Base-by-base conservation (phyloP, 2,329 filamentous ascomycete species). In the Venturia carpophila region DNA sequence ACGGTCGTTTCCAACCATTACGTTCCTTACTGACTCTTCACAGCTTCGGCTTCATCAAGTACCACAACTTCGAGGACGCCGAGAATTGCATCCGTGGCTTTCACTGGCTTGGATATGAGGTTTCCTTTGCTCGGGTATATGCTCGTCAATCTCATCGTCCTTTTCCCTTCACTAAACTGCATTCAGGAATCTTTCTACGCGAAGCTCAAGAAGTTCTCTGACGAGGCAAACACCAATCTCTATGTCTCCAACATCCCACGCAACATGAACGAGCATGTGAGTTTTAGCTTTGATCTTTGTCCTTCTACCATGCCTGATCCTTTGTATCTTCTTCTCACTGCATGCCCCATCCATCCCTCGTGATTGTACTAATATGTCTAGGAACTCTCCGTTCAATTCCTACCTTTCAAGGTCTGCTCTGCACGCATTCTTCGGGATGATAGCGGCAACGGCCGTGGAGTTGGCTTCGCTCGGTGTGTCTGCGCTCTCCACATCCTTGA, bases 11-110 rank as follows among this genome's bases (percentile, higher is more conserved):
- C 66, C 34, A 34, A 19, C 66, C 1, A 56, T 42, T 39, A 34
- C 15, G 56, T 24, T 10, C 15, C 60, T 55, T 65, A 1, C 19
- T 34, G 27, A 34, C 55, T 45, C 19, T 66, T 61, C 52, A 67
- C 71, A 97, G 94, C 17, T 99, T 97, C 73, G 94, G 94, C 5
- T 99, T 99, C 74, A 93, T 96, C 75, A 96, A 97, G 77, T 99
- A 96, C 75, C 89, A 84, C 75, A 89, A 90, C 70, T 89, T 90
- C 68, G 87, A 88, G 65, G 88, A 97, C 69, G 96, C 94, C 15
- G 92, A 97, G 79, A 89, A 92, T 73, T 97, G 94, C 75, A 99
- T 99, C 73, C 90, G 92, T 64, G 94, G 91, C 56, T 97, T 99
- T 75, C 93, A 94, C 74, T 89, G 90, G 72, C 86, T 96, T 69